Conservation (phyloP, 192 early-diverging fungal genomes). For the Piromyces sp. region DNA sequence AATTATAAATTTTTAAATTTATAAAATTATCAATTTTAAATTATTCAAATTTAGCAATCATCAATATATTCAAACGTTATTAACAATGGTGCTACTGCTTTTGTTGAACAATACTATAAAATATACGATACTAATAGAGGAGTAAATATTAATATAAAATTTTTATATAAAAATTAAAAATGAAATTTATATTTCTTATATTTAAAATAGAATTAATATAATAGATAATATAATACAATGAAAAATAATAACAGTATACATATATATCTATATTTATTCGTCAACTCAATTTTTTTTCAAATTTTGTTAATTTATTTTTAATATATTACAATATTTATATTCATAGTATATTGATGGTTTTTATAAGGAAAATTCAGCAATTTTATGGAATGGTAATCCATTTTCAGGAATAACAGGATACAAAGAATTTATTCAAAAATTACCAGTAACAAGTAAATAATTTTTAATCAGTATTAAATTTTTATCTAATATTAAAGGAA, state of each 20-base stretch:
- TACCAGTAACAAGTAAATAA: background rate
- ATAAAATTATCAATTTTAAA: too few relatives aligned
- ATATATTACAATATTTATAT: too few relatives aligned
- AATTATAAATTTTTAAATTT: too few relatives aligned
- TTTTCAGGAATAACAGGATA: background rate
- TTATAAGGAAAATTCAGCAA: background rate
- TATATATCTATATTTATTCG: too few relatives aligned
- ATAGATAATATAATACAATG: too few relatives aligned
- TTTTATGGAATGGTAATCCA: background rate
- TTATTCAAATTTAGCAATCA: background rate
- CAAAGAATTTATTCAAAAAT: background rate
- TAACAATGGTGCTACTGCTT: background rate
- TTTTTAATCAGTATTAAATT: background rate
- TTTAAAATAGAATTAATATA: too few relatives aligned
- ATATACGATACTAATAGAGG: background rate
- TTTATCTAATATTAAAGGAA: too few relatives aligned
- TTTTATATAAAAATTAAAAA: too few relatives aligned
- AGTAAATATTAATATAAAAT: background rate
- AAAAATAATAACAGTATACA: too few relatives aligned
- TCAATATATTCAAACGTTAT: background rate
- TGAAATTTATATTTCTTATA: too few relatives aligned
- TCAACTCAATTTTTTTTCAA: too few relatives aligned
- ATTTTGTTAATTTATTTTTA: too few relatives aligned
- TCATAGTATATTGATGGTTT: background rate
- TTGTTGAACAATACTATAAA: background rate